These are phyloP conservation scores for Kodamaea sagamina DNA, from an alignment of 805 yeast species.

Conservation along the genomic window DNA sequence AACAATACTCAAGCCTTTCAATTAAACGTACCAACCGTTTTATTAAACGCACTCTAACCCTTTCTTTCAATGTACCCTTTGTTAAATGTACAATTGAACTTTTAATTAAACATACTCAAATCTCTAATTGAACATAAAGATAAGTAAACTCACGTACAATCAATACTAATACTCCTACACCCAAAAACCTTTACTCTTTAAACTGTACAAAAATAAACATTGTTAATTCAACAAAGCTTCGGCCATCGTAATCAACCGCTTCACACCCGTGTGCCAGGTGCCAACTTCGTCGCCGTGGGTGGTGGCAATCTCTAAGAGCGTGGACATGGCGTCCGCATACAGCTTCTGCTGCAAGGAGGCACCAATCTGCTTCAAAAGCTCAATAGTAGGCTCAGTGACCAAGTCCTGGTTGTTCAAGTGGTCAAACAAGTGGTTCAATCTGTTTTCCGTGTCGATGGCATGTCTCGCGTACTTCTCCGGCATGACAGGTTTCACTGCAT, in stretches of 20 bases:
- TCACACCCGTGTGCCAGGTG: conserved; percentile 90
- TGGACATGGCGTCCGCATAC: conserved; percentile 56
- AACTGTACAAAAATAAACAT: neutral
- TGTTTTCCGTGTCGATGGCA: conserved; percentile 76
- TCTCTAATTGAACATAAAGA: too few species aligned
- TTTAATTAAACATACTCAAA: too few species aligned
- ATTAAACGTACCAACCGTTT: too few species aligned
- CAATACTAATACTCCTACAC: neutral
- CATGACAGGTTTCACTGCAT: conserved; percentile 65
- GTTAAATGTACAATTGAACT: too few species aligned
- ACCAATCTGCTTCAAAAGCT: conserved; percentile 53
- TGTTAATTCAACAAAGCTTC: conserved; percentile 21
- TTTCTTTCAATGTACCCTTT: too few species aligned
- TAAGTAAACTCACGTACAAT: too few species aligned
- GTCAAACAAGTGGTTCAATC: conserved; percentile 74
- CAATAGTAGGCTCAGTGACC: conserved; percentile 57
- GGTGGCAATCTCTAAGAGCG: conserved; percentile 61
- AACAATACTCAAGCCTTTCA: too few species aligned
- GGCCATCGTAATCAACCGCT: conserved; percentile 78
- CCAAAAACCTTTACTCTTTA: neutral
- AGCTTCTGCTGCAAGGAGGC: conserved; percentile 54
- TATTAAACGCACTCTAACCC: too few species aligned
- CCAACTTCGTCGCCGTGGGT: conserved; percentile 74
- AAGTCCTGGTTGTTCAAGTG: conserved; percentile 74
- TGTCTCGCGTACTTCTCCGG: conserved; percentile 77